Percentiles rank a stretch among this genome's conserved stretches.
These are phyloP conservation scores for Mycena floridula DNA, from an alignment of 768 basidiomycete genomes.

Conservation along the genomic window DNA sequence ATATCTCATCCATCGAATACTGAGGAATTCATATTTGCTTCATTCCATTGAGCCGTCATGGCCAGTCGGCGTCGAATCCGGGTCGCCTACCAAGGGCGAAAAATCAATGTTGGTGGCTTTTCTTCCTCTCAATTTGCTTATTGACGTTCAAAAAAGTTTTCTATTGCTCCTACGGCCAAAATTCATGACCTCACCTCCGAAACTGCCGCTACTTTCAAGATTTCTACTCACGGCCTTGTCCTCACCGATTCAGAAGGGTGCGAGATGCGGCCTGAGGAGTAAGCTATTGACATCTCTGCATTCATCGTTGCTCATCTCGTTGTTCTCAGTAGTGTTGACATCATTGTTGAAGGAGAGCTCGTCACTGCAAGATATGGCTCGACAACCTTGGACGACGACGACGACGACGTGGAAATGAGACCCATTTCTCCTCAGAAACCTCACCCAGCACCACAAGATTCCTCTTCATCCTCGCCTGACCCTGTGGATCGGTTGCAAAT, in stretches of 20 bases:
- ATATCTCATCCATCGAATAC: too few relatives aligned
- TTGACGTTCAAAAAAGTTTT: conserved; percentile 13
- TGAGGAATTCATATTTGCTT: too few relatives aligned
- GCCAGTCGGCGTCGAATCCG: neutral
- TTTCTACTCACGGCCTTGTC: conserved; percentile 4
- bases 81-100: neutral
- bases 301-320: neutral
- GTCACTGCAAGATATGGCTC: conserved; percentile 8
- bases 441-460: neutral
- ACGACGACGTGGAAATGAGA: neutral
- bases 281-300: neutral
- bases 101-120: neutral
- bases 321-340: conserved; percentile 6
- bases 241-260: conserved; percentile 19
- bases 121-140: neutral
- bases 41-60: too few relatives aligned
- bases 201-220: conserved; percentile 13
- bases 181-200: conserved; percentile 13
- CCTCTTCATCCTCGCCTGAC: neutral
- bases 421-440: neutral
- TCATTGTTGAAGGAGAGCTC: conserved; percentile 10
- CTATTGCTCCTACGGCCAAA: conserved; percentile 8
- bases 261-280: conserved; percentile 17
- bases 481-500: conserved; percentile 9
- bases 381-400: neutral